Percentiles rank a stretch among this genome's conserved stretches.
Conservation (phyloP, 768 basidiomycete genomes). For the Trametes maxima region DNA sequence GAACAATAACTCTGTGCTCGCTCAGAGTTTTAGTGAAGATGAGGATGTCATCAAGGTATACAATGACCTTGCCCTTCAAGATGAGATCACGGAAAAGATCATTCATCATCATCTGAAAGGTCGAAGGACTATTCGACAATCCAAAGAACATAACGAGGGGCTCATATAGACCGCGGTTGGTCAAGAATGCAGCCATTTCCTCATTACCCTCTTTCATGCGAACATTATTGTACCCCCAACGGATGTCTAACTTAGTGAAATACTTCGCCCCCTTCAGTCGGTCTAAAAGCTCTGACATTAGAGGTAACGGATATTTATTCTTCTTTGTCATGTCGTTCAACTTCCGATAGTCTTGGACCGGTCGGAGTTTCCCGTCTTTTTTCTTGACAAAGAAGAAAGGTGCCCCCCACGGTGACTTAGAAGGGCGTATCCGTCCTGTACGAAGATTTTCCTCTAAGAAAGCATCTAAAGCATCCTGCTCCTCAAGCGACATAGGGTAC, state of each 20-base stretch:
- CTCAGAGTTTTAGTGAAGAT: slow-evolving; percentile 37
- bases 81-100: slow-evolving; percentile 35
- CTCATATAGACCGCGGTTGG: slow-evolving; percentile 40
- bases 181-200: slow-evolving; percentile 43
- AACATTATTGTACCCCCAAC: slow-evolving; percentile 35
- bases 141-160: slow-evolving; percentile 43
- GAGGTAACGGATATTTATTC: slow-evolving; percentile 38
- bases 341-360: slow-evolving; percentile 30
- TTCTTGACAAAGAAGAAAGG: slow-evolving; percentile 37
- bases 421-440: slow-evolving; percentile 27
- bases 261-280: slow-evolving; percentile 24
- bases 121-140: slow-evolving; percentile 36
- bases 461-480: slow-evolving; percentile 19
- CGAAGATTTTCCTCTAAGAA: slow-evolving; percentile 29
- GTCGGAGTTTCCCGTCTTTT: slow-evolving; percentile 32
- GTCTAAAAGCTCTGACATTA: slow-evolving; percentile 33
- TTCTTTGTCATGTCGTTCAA: slow-evolving; percentile 40
- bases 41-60: slow-evolving; percentile 48
- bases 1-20: slow-evolving; percentile 25
- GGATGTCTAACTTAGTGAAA: slow-evolving; percentile 30
- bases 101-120: slow-evolving; percentile 37
- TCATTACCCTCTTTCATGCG: slow-evolving; percentile 42
- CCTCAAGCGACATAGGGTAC: slow-evolving; percentile 21
- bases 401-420: slow-evolving; percentile 25
- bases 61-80: slow-evolving; percentile 33